Conservation (phyloP, 169 alveolate species). For the Plasmodium inui region DNA sequence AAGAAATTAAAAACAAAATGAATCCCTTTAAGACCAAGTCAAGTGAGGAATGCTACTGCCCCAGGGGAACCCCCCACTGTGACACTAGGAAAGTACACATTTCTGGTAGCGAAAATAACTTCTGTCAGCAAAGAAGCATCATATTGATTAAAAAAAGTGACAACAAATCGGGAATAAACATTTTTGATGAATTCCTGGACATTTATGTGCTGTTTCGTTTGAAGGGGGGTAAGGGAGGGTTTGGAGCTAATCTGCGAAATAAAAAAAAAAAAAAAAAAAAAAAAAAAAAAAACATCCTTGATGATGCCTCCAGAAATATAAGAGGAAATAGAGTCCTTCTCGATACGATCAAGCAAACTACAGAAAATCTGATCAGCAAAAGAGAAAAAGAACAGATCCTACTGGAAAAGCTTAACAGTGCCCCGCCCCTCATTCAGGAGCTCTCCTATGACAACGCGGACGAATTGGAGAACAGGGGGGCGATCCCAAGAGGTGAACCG, state of each 20-base stretch:
- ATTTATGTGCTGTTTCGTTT: conserved; percentile 45
- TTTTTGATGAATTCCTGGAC: conserved; percentile 65
- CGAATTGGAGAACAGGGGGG: background rate
- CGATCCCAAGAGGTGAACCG: background rate
- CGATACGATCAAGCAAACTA: conserved; percentile 42
- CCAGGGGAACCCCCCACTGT: background rate
- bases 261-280: conserved; percentile 70
- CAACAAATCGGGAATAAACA: conserved; percentile 23
- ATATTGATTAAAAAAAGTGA: conserved; percentile 23
- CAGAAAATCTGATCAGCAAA: conserved; percentile 44
- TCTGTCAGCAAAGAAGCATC: background rate
- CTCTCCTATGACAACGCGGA: conserved; percentile 22
- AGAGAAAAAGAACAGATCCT: conserved; percentile 38
- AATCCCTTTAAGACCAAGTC: conserved; percentile 13
- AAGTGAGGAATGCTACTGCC: conserved; percentile 5
- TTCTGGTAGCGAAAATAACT: background rate
- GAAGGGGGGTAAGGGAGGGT: conserved; percentile 69
- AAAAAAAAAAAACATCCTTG: conserved; percentile 21
- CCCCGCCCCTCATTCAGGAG: background rate
- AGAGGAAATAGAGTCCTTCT: conserved; percentile 40
- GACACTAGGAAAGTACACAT: background rate
- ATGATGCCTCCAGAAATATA: conserved; percentile 50
- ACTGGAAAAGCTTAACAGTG: conserved; percentile 34
- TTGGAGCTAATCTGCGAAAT: conserved; percentile 70
- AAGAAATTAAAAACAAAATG: conserved; percentile 16